A percentile compares a stretch with the other conserved stretches of the same genome.
phyloP scores from a whole-genome alignment of 2,329 filamentous ascomycete species.

The Rhynchosporium agropyri region DNA sequence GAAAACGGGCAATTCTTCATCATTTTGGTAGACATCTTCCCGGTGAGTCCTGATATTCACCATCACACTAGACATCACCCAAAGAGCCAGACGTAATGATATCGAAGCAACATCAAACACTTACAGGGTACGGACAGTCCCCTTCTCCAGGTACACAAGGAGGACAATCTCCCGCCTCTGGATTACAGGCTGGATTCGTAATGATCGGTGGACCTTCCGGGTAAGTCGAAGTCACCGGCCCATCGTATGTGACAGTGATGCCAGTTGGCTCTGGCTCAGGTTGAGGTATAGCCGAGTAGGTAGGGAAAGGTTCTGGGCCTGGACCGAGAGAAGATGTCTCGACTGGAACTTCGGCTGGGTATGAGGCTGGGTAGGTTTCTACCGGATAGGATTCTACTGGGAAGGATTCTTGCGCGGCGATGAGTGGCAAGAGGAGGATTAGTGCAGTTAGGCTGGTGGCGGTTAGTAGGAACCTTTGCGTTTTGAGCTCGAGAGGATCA shows the following conservation, averaged over 20 bases:
- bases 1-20: too few relatives aligned
- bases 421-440: neutral
- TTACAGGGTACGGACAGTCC: neutral
- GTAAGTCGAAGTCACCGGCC: neutral
- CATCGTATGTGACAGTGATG: neutral
- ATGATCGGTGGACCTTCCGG: neutral
- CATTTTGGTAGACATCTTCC: too few relatives aligned
- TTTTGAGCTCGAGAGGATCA: neutral
- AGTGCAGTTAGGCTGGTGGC: neutral
- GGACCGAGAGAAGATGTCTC: too few relatives aligned
- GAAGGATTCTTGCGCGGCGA: neutral
- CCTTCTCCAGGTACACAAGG: neutral
- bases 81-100: neutral
- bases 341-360: too few relatives aligned
- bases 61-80: too few relatives aligned
- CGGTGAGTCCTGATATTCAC: neutral
- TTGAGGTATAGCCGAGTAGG: neutral
- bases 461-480: neutral
- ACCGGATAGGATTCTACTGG: neutral
- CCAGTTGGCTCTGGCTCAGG: neutral
- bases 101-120: neutral
- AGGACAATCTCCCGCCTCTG: neutral
- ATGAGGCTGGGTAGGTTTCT: neutral
- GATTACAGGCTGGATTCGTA: neutral
- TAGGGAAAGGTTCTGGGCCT: neutral